Evolutionary conservation across 2,329 filamentous ascomycete species (phyloP).

Genomic region (Aspergillus alliaceus): DNA sequence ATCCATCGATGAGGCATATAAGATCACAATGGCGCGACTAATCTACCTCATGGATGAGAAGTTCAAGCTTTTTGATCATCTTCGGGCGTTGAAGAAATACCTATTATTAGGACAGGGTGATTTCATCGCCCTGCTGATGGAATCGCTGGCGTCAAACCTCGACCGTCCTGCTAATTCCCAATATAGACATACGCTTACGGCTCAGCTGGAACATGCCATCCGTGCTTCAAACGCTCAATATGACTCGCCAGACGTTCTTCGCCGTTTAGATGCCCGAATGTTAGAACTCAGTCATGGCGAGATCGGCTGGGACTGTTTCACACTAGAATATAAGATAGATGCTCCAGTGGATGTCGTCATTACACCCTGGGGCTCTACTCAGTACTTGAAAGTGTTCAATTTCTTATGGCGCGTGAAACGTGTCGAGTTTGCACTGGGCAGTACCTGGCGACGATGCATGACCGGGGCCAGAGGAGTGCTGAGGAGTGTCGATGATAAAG

Average conservation of each 20-base stretch:
- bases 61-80: conserved; percentile 90
- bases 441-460: conserved; percentile 93
- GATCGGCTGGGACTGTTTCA: conserved; percentile 99
- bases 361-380: conserved; percentile 89
- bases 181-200: conserved; percentile 93
- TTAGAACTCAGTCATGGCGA: conserved; percentile 93
- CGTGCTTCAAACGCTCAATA: conserved; percentile 96
- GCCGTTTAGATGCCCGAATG: conserved; percentile 95
- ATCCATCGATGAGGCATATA: conserved; percentile 96
- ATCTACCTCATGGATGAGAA: conserved; percentile 93
- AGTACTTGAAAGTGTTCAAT: conserved; percentile 99
- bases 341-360: conserved; percentile 96
- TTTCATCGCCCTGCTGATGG: conserved; percentile 96
- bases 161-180: conserved; percentile 95
- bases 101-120: conserved; percentile 93
- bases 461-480: conserved; percentile 92
- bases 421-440: conserved; percentile 88
- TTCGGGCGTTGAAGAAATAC: conserved; percentile 90
- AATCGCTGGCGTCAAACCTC: conserved; percentile 87
- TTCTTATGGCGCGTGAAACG: conserved; percentile 98
- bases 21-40: conserved; percentile 93
- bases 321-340: conserved; percentile 96
- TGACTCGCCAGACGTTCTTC: conserved; percentile 86
- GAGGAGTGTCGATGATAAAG: conserved; percentile 69
- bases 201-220: conserved; percentile 97